Evolutionary conservation across 805 yeast genomes (phyloP), one percentile per base, ranked within the genome.

Genomic region (Sporopachydermia lactativora): DNA sequence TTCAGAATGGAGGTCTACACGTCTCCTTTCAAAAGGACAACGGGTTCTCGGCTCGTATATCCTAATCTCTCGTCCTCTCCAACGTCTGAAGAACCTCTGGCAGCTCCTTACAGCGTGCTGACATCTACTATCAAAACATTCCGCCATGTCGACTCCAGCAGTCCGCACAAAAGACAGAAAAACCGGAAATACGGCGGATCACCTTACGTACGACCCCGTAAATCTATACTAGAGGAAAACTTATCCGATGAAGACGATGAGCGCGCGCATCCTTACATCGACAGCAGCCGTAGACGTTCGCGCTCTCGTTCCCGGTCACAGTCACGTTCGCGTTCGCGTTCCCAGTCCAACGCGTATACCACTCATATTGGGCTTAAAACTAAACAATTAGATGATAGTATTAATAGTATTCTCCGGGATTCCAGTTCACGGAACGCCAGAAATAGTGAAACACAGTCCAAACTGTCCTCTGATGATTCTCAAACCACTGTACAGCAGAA

Each of bases 211-310:
- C 8, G 31, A 24, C 8, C 8, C 13, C 8, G n/a, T 24, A 24
- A 24, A n/a, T 24, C 31, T 8, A n/a, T 24, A 24, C n/a, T 24
- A n/a, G 31, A 24, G 31, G 31, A 24, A 24, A 24, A 24, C 31
- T n/a, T 24, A 8, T 24, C 31, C 8, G 31, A 24, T n/a, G n/a
- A 24, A 8, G 31, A 24, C 8, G 31, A 24, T 24, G 31, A 24
- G 31, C 31, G 31, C n/a, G n/a, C n/a, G 31, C 31, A 24, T 24
- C 31, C 31, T n/a, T 24, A 24, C n/a, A 24, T 24, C n/a, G 31
- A 24, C 31, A 24, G 31, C n/a, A 24, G 31, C 31, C 8, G 31
- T 8, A 24, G 31, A 24, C 8, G 31, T 8, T 24, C 31, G n/a
- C 8, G 31, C 8, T 24, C 31, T 24, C 8, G 31, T 8, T 24